Conservation (phyloP, 306 rosid species). For the Astragalus glycyphyllos region DNA sequence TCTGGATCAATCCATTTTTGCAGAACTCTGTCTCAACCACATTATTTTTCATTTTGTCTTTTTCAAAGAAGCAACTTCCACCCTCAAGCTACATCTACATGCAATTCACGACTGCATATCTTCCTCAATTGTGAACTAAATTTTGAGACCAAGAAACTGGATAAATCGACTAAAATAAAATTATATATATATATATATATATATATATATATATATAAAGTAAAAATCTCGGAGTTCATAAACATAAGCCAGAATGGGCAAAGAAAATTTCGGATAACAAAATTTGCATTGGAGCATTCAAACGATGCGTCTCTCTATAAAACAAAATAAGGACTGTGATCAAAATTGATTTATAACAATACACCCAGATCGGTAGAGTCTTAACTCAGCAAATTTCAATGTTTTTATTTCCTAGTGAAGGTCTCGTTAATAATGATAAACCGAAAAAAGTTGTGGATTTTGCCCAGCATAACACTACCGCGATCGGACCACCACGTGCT, state of each 20-base stretch:
- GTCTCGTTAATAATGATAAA: constrained; percentile 40
- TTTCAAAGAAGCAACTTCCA: constrained; percentile 13
- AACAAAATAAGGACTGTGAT: constrained; percentile 25
- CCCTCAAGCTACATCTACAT: constrained; percentile 21
- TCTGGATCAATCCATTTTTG: too few relatives aligned
- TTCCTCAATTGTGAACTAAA: constrained; percentile 9
- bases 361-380: constrained; percentile 39
- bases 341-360: constrained; percentile 53
- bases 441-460: constrained; percentile 38
- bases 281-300: constrained; percentile 39
- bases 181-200: too few relatives aligned
- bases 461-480: constrained; percentile 47
- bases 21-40: constrained; percentile 45
- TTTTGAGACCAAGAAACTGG: not conserved
- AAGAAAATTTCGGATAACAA: constrained; percentile 36
- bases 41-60: not conserved
- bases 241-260: constrained; percentile 36
- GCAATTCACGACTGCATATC: constrained; percentile 15
- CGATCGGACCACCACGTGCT: constrained; percentile 52
- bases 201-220: constrained; percentile 34
- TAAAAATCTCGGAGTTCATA: not conserved
- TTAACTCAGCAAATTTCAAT: constrained; percentile 43
- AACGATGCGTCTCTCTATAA: constrained; percentile 20
- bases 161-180: too few relatives aligned
- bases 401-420: constrained; percentile 24